A percentile compares a stretch with the other conserved stretches of the same genome.
These are phyloP conservation scores for Rubroshorea leprosula DNA, from an alignment of 345 rosid species.

Conservation along the genomic window DNA sequence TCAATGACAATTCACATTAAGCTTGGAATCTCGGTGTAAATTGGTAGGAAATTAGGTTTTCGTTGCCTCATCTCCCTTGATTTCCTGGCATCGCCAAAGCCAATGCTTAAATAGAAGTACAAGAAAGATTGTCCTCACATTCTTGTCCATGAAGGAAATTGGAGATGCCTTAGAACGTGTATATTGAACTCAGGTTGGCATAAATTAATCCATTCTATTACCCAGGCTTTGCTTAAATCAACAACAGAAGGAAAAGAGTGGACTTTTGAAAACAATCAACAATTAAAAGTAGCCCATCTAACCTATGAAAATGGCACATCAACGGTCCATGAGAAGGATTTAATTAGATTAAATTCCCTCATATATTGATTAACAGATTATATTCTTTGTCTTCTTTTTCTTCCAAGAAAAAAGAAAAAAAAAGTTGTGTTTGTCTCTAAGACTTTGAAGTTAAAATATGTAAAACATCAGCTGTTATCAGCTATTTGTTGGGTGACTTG, in stretches of 20 bases:
- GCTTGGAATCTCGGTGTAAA: background rate
- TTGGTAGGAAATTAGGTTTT: background rate
- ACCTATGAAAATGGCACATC: background rate
- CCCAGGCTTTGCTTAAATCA: background rate
- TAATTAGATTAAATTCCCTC: background rate
- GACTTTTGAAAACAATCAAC: background rate
- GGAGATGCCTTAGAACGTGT: background rate
- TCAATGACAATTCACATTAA: too few species aligned
- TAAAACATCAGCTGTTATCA: background rate
- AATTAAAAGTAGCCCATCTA: background rate
- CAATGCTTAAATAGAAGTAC: too few species aligned
- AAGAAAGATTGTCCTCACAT: too few species aligned
- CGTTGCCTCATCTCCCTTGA: background rate
- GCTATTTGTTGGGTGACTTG: constrained; percentile 24
- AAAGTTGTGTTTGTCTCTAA: too few species aligned
- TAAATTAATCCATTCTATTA: too few species aligned
- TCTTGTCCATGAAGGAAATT: background rate
- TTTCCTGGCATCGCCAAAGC: too few species aligned
- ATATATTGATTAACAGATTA: too few species aligned
- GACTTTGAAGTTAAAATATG: background rate
- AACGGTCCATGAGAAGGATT: background rate
- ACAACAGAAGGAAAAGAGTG: background rate
- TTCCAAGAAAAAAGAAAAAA: background rate
- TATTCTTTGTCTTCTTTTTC: background rate
- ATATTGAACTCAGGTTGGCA: background rate